Evolutionary conservation across 2,329 filamentous ascomycete species (phyloP).

Genomic region (Colletotrichum lindemuthianum): DNA sequence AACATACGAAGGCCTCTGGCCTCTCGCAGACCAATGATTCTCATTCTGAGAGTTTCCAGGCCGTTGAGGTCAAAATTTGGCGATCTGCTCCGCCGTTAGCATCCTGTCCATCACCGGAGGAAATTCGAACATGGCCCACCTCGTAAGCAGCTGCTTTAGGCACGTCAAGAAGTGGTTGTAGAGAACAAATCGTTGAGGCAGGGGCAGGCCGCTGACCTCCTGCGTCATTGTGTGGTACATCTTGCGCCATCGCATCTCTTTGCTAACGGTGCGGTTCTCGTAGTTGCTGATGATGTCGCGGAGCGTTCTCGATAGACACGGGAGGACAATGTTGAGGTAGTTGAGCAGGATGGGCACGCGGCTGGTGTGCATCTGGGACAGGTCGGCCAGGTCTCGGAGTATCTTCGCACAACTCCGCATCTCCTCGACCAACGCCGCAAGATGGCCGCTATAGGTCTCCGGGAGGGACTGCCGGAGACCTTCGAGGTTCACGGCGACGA

Average conservation of each 20-base stretch:
- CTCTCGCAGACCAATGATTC: constrained; percentile 62
- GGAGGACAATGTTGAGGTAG: constrained; percentile 66
- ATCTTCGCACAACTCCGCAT: constrained; percentile 55
- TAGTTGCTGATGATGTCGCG: constrained; percentile 63
- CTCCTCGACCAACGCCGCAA: constrained; percentile 59
- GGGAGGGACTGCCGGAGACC: constrained; percentile 58
- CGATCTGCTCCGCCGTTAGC: constrained; percentile 46
- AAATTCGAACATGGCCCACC: constrained; percentile 48
- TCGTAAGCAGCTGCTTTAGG: constrained; percentile 60
- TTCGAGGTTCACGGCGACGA: constrained; percentile 58
- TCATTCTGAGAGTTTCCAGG: constrained; percentile 59
- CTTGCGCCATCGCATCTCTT: constrained; percentile 63
- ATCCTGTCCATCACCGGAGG: neutral
- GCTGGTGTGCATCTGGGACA: constrained; percentile 60
- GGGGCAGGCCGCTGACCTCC: constrained; percentile 60
- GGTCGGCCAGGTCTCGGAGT: constrained; percentile 65
- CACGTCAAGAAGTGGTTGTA: constrained; percentile 65
- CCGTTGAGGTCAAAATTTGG: constrained; percentile 65
- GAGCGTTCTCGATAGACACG: constrained; percentile 63
- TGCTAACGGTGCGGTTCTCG: constrained; percentile 58
- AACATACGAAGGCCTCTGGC: constrained; percentile 63
- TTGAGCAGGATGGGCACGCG: constrained; percentile 63
- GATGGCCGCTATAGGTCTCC: constrained; percentile 56
- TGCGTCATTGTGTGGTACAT: constrained; percentile 67
- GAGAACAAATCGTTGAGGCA: constrained; percentile 64